Conservation (phyloP, 495 filamentous ascomycete species). For the Neurospora sp. region DNA sequence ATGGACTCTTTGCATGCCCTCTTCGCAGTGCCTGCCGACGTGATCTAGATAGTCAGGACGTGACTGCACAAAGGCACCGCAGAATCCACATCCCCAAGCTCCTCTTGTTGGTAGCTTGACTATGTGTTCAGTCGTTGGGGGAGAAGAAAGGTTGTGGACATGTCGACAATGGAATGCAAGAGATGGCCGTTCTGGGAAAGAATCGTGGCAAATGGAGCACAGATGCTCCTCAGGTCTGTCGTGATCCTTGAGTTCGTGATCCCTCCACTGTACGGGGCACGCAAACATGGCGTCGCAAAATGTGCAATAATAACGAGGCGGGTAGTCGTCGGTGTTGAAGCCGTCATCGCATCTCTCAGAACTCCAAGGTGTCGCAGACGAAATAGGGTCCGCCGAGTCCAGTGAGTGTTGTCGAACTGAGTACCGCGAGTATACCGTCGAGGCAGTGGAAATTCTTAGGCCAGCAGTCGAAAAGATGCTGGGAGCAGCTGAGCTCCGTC, state of each 20-base stretch:
- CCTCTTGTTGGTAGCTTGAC: neutral
- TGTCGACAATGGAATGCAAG: conserved; percentile 4
- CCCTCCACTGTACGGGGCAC: conserved; percentile 12
- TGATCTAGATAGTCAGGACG: conserved; percentile 15
- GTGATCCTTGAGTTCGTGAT: conserved; percentile 13
- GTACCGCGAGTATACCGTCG: conserved; percentile 4
- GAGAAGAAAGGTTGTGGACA: conserved; percentile 1
- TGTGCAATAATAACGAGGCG: conserved; percentile 13
- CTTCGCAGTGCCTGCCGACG: conserved; percentile 15
- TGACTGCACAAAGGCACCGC: conserved; percentile 4
- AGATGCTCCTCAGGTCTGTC: conserved; percentile 2
- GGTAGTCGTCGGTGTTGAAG: neutral
- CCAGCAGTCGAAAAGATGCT: conserved; percentile 15
- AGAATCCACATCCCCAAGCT: conserved; percentile 23
- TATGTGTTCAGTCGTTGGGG: neutral
- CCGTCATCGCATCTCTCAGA: conserved; percentile 7
- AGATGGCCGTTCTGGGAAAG: neutral
- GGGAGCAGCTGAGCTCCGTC: conserved; percentile 9
- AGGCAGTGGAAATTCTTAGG: conserved; percentile 3
- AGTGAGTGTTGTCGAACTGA: conserved; percentile 11
- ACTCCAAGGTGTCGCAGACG: conserved; percentile 5
- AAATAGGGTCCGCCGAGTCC: conserved; percentile 11
- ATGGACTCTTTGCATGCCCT: conserved; percentile 7
- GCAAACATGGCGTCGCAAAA: conserved; percentile 16
- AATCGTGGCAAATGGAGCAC: conserved; percentile 7